A percentile compares a stretch with the other conserved stretches of the same genome.
Evolutionary conservation across 2,329 filamentous ascomycete genomes (phyloP).

Genomic region (Stagonosporopsis rhizophila): DNA sequence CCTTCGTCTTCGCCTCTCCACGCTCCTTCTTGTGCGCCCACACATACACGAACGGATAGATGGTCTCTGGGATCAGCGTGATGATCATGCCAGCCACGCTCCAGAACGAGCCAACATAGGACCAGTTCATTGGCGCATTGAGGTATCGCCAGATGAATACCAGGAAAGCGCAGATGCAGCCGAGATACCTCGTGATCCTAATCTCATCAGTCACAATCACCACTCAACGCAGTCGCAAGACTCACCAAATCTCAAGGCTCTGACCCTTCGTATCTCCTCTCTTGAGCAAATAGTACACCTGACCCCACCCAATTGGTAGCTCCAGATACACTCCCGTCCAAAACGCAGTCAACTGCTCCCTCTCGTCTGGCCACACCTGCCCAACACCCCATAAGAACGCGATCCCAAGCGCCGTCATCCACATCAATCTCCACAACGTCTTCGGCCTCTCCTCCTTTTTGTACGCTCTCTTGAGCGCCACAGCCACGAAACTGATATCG

Average conservation of each 20-base stretch:
- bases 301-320: constrained; percentile 50
- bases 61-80: constrained; percentile 49
- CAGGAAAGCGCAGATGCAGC: constrained; percentile 49
- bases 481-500: constrained; percentile 45
- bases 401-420: constrained; percentile 38
- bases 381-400: constrained; percentile 39
- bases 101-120: constrained; percentile 46
- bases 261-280: constrained; percentile 48
- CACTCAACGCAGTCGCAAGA: background rate
- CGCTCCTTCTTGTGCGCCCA: constrained; percentile 38
- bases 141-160: constrained; percentile 52
- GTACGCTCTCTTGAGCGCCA: constrained; percentile 44
- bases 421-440: constrained; percentile 34
- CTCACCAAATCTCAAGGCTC: constrained; percentile 51
- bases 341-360: constrained; percentile 51
- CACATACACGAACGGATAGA: constrained; percentile 51
- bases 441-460: constrained; percentile 24
- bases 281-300: constrained; percentile 39
- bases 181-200: constrained; percentile 50
- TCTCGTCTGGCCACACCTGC: constrained; percentile 46
- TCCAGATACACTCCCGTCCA: constrained; percentile 50
- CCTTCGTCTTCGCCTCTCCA: constrained; percentile 20
- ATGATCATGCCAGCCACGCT: constrained; percentile 45
- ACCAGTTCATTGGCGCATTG: constrained; percentile 50
- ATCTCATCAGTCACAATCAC: background rate